Evolutionary conservation across 768 basidiomycete species (phyloP).

Genomic region (Crucibulum laeve): DNA sequence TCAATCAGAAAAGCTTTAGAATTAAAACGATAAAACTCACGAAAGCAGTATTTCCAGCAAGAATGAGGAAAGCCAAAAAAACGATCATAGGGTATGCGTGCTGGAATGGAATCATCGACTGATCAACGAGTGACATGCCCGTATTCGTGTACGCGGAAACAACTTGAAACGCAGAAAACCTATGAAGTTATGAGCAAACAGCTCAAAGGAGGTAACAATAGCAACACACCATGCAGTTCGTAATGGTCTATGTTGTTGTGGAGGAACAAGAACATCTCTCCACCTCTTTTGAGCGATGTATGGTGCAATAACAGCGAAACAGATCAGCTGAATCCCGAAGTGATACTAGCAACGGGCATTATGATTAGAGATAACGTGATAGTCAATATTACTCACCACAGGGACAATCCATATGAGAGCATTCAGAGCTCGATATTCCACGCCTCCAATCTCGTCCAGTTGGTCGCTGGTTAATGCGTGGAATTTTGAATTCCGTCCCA

Average conservation of each 20-base stretch:
- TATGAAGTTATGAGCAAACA: conserved; percentile 17
- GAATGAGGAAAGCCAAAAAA: conserved; percentile 65
- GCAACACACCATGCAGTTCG: conserved; percentile 58
- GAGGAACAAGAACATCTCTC: conserved; percentile 54
- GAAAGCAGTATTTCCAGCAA: conserved; percentile 92
- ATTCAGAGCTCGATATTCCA: conserved; percentile 85
- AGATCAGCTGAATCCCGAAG: conserved; percentile 60
- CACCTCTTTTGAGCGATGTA: conserved; percentile 68
- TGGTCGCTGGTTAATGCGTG: conserved; percentile 71
- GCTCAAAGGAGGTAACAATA: background rate
- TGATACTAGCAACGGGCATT: conserved; percentile 58
- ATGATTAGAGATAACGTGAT: conserved; percentile 24
- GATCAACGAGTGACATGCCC: conserved; percentile 82
- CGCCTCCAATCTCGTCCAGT: conserved; percentile 87
- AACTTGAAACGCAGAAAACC: conserved; percentile 84
- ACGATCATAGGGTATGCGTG: conserved; percentile 78
- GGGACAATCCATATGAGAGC: conserved; percentile 79
- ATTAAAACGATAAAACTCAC: conserved; percentile 48
- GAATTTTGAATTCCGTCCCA: conserved; percentile 81
- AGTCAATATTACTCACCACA: too few relatives aligned
- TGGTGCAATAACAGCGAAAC: conserved; percentile 73
- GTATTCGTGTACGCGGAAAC: conserved; percentile 88
- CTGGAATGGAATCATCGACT: conserved; percentile 91
- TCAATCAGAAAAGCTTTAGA: background rate
- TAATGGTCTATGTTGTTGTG: conserved; percentile 50